phyloP scores from a whole-genome alignment of 305 asterid genomes.

The Fraxinus dipetala region DNA sequence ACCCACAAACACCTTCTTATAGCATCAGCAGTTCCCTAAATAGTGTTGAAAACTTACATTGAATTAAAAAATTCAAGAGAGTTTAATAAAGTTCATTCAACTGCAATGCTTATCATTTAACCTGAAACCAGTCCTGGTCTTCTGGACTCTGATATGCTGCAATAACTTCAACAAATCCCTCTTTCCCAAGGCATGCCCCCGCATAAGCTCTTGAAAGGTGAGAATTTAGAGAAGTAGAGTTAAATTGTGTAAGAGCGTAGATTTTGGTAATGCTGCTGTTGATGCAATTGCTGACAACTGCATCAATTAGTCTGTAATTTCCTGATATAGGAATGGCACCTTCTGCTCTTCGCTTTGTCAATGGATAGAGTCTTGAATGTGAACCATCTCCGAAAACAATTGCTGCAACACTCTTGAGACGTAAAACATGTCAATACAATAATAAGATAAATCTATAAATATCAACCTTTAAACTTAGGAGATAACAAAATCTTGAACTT shows the following conservation, averaged over 20 bases:
- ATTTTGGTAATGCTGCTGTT: conserved; percentile 71
- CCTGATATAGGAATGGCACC: conserved; percentile 87
- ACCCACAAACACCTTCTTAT: conserved; percentile 72
- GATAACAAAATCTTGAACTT: neutral
- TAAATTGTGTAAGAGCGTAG: conserved; percentile 78
- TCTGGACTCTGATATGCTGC: conserved; percentile 92
- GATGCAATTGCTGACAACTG: conserved; percentile 84
- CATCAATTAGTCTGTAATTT: conserved; percentile 68
- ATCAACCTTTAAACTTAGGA: neutral
- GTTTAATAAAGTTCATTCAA: neutral
- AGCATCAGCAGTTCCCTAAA: conserved; percentile 82
- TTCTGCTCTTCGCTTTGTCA: conserved; percentile 75
- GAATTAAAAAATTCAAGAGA: neutral
- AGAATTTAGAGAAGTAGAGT: conserved; percentile 78
- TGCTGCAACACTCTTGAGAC: conserved; percentile 82
- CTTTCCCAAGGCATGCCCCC: conserved; percentile 49
- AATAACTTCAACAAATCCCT: conserved; percentile 71
- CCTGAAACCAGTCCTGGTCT: conserved; percentile 81
- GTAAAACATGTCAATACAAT: conserved; percentile 8
- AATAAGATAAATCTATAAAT: conserved; percentile 18
- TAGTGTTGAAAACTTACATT: neutral
- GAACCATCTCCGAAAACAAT: conserved; percentile 82
- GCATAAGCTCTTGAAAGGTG: conserved; percentile 81
- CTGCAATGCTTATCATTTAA: conserved; percentile 16
- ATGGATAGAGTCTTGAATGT: conserved; percentile 63